Evolutionary conservation across 805 yeast genomes (phyloP), one percentile per base, ranked within the genome.

Genomic region (Kodamaea jinghongensis): DNA sequence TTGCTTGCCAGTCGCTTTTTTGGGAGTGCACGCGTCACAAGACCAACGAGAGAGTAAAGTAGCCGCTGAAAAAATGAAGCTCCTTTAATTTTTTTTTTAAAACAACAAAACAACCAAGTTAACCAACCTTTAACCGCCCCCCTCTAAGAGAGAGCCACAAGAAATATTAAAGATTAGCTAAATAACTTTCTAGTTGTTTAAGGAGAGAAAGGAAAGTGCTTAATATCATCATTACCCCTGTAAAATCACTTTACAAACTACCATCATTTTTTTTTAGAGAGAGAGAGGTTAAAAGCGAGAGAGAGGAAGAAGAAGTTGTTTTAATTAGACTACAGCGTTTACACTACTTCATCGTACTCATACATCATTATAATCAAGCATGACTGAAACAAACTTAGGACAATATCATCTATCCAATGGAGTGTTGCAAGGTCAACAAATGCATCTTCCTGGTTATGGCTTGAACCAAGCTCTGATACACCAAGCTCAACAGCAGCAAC

Each of bases 301-400:
- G 17, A 25, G 10, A 11, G 4, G 17, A 4, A 22, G n/a, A 9
- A 11, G 28, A 15, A 9, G 26, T 7, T 34, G 23, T 6, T 20
- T 5, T 20, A 20, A 20, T 8, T 20, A 31, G 9, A 16, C 15
- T 5, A 9, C 17, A 31, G n/a, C 14, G 32, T 11, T 31, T 13
- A 31, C 34, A 16, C 12, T 13, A 31, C 9, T 26, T 16, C 12
- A 6, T 11, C n/a, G 17, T 12, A 15, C 11, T n/a, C 12, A 28
- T 14, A 14, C 33, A 15, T 17, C 23, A 36, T 26, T 29, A 9
- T 31, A n/a, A n/a, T 30, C 23, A 33, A 42, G 42, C 26, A 46
- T 46, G 50, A 38, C 50, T 14, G 46, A 44, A 34, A 11, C 41
- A n/a, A 46, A 46, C 27, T 28, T 42, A 26, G 46, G 43, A 20